Evolutionary conservation across 2,329 filamentous ascomycete species (phyloP), one percentile per base, ranked within the genome.

Genomic region (Tricladium varicosporioides): DNA sequence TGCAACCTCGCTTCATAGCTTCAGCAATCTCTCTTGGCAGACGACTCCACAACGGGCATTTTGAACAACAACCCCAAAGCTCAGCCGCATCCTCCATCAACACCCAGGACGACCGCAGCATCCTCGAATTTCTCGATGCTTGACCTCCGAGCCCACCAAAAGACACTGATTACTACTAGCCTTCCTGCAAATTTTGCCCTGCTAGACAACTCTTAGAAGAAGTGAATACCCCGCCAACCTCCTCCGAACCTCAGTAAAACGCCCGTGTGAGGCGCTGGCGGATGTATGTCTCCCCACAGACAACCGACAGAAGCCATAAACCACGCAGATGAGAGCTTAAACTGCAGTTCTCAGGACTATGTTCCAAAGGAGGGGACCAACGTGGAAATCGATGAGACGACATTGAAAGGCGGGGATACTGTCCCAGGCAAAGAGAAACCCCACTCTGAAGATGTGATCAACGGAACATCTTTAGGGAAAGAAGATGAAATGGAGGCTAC

Each of bases 201-300:
- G 11, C 36, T 40, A 13, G 11, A 10, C 10, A 40, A 10, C 36
- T 51, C 18, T 54, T 40, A 15, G 46, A 61, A 46, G 27, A 54
- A 46, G 40, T 48, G 36, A 51, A 56, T 66, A 68, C 69, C 67
- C 68, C 69, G 65, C 66, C 65, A 66, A 68, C 53, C 53, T 53
- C 40, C 51, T 43, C 53, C 18, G 48, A 46, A 57, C 44, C 48
- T 46, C 49, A 27, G 52, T 54, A 49, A 53, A 60, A 60, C 62
- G 65, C 67, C 67, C 60, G 55, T 50, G 27, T 54, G 48, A 65
- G 69, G 68, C 62, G 64, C 62, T 61, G 49, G 54, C 52, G 63
- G 61, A 62, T 70, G 67, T 58, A 70, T 70, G 68, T 70, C 68
- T 69, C 56, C 67, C 62, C 64, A 66, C 48, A 65, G 57, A 62